phyloP scores from a whole-genome alignment of 352 stramenopile genomes.

The Pythium insidiosum region DNA sequence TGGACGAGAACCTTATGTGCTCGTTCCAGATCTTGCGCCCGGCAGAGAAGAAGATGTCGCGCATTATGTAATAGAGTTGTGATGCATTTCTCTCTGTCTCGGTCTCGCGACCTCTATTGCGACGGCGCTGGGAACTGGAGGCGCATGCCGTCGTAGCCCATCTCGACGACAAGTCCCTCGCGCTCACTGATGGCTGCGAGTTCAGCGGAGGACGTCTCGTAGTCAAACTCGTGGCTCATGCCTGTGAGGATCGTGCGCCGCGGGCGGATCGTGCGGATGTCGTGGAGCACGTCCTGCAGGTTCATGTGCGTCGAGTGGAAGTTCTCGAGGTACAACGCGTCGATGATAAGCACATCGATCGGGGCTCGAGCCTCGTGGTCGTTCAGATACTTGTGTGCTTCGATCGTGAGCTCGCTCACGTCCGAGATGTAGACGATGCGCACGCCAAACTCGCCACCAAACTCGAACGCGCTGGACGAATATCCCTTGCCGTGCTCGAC shows the following conservation, averaged over 20 bases:
- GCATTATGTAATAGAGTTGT: no score
- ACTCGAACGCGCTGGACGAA: conserved; percentile 72
- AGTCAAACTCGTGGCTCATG: conserved; percentile 85
- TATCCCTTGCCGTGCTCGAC: conserved; percentile 80
- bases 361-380: conserved; percentile 29
- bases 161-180: conserved; percentile 64
- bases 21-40: no score
- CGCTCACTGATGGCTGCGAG: conserved; percentile 34
- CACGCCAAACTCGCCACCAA: conserved; percentile 52
- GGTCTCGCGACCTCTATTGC: no score
- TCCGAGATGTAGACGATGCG: conserved; percentile 87
- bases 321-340: conserved; percentile 68
- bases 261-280: conserved; percentile 55
- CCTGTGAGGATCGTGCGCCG: conserved; percentile 73
- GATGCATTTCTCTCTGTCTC: no score
- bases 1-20: no score
- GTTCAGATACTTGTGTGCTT: conserved; percentile 48
- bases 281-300: conserved; percentile 49
- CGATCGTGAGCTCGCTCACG: conserved; percentile 65
- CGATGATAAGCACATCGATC: conserved; percentile 82
- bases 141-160: conserved; percentile 74
- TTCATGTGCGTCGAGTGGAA: conserved; percentile 86
- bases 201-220: conserved; percentile 32
- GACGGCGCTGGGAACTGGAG: conserved; percentile 36
- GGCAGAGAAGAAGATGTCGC: no score